Evolutionary conservation across 345 rosid genomes (phyloP).

Genomic region (Bruguiera gymnorhiza): DNA sequence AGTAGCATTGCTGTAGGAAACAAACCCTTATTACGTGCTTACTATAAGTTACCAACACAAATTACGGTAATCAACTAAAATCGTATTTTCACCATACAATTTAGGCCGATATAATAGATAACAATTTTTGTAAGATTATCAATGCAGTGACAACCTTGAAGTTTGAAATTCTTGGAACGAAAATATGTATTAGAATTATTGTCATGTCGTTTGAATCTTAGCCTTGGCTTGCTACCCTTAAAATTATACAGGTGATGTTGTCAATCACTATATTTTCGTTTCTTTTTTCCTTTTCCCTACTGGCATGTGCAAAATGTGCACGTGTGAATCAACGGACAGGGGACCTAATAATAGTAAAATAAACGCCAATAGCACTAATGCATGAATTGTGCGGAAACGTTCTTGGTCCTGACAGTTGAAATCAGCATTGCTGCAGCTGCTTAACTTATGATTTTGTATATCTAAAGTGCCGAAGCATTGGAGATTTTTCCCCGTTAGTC

Average conservation of each 20-base stretch:
- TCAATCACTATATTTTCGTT: too few species aligned
- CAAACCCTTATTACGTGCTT: not conserved
- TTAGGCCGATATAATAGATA: too few species aligned
- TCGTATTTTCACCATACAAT: too few species aligned
- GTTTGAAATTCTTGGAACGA: not conserved
- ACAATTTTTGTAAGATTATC: too few species aligned
- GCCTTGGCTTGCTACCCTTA: not conserved
- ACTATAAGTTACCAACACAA: not conserved
- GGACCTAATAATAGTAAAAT: not conserved
- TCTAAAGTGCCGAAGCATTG: not conserved
- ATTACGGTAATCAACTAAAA: too few species aligned
- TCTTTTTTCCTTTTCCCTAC: too few species aligned
- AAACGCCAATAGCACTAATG: not conserved
- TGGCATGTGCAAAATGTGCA: slow-evolving; percentile 3
- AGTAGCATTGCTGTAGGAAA: not conserved
- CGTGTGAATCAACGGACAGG: not conserved
- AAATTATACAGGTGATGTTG: too few species aligned
- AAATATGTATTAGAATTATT: not conserved
- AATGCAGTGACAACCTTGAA: not conserved
- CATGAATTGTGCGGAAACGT: slow-evolving; percentile 1
- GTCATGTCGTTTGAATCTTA: not conserved
- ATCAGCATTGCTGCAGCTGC: not conserved
- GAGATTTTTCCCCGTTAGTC: not conserved
- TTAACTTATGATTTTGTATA: not conserved
- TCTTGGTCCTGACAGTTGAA: slow-evolving; percentile 1